A percentile compares a stretch with the other conserved stretches of the same genome.
These are phyloP conservation scores for Luvunga scandens DNA, from an alignment of 345 rosid genomes.

Conservation along the genomic window DNA sequence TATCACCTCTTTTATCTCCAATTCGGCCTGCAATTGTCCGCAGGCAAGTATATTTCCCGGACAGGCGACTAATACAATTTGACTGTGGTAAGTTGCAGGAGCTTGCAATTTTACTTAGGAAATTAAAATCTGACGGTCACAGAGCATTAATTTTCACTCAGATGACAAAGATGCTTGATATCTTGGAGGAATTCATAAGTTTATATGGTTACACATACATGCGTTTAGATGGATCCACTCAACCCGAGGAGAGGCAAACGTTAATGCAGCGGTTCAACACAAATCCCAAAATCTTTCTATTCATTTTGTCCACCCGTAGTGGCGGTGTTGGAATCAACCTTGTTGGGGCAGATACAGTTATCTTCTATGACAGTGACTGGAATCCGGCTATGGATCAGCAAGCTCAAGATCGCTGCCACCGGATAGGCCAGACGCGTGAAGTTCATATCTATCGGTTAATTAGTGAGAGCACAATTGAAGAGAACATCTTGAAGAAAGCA, in stretches of 20 bases:
- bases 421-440: constrained; percentile 99
- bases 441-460: constrained; percentile 95
- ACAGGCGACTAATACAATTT: constrained; percentile 96
- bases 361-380: constrained; percentile 99
- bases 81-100: constrained; percentile 99
- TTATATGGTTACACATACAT: constrained; percentile 96
- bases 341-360: constrained; percentile 99
- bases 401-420: constrained; percentile 99
- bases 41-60: constrained; percentile 95
- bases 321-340: constrained; percentile 99
- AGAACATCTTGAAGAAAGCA: constrained; percentile 96
- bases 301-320: constrained; percentile 97
- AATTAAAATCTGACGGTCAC: constrained; percentile 90
- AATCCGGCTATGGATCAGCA: constrained; percentile 99
- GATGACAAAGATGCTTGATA: constrained; percentile 99
- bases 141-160: constrained; percentile 97
- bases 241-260: constrained; percentile 99
- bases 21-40: constrained; percentile 95
- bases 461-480: constrained; percentile 98
- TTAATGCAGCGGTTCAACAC: constrained; percentile 99
- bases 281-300: constrained; percentile 94
- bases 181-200: constrained; percentile 94
- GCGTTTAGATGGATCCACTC: constrained; percentile 99
- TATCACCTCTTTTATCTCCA: constrained; percentile 78
- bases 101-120: constrained; percentile 86